These are phyloP conservation scores for Aspergillus affinis DNA, from an alignment of 495 filamentous ascomycete genomes.

Conservation along the genomic window DNA sequence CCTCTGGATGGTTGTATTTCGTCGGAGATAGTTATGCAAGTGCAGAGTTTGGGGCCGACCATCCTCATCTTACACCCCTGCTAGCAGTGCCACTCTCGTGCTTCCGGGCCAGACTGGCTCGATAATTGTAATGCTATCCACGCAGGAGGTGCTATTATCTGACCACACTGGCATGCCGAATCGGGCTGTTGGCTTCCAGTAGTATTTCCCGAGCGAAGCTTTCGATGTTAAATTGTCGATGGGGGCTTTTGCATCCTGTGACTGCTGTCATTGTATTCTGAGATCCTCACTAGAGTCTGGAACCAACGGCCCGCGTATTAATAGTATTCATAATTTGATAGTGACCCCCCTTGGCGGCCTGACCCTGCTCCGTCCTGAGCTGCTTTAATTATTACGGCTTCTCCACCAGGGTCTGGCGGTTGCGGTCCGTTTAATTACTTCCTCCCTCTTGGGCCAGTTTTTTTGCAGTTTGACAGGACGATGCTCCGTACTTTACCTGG, in stretches of 20 bases:
- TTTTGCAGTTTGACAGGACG: not conserved
- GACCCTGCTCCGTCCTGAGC: no score
- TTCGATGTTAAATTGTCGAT: not conserved
- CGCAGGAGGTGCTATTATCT: not conserved
- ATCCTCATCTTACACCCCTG: not conserved
- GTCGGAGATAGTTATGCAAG: not conserved
- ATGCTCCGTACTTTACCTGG: no score
- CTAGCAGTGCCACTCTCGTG: not conserved
- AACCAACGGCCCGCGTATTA: not conserved
- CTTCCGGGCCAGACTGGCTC: not conserved
- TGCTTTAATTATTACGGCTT: not conserved
- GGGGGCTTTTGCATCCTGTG: not conserved
- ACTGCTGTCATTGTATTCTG: not conserved
- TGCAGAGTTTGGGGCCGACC: not conserved
- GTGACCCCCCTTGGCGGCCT: no score
- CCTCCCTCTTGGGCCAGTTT: not conserved
- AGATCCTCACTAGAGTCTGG: not conserved
- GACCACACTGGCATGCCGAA: not conserved
- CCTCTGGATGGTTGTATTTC: no score
- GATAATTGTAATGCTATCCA: no score
- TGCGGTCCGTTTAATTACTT: not conserved
- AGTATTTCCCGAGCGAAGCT: not conserved
- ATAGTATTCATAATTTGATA: not conserved
- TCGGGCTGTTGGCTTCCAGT: not conserved
- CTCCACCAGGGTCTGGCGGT: not conserved